Evolutionary conservation across 1,284 basidiomycete species (phyloP).

Genomic region (Takashimella tepidaria): DNA sequence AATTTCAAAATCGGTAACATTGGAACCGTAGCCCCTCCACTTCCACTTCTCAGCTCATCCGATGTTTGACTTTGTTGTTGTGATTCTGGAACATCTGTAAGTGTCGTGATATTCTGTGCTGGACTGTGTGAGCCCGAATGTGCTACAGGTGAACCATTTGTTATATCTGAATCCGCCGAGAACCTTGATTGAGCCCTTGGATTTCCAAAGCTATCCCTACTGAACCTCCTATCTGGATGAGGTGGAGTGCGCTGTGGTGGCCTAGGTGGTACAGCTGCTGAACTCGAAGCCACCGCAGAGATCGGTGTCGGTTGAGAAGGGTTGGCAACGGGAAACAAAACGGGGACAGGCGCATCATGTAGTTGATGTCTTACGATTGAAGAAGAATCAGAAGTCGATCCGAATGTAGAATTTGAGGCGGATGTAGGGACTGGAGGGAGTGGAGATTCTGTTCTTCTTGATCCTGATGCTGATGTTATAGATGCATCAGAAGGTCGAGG

Average conservation of each 20-base stretch:
- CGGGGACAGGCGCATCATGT: not conserved
- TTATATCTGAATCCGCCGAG: slow-evolving; percentile 40
- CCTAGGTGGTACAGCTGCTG: slow-evolving; percentile 10
- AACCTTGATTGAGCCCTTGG: slow-evolving; percentile 32
- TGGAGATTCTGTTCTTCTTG: not conserved
- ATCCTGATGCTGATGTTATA: not conserved
- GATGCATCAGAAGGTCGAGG: slow-evolving; percentile 15
- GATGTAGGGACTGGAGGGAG: slow-evolving; percentile 6
- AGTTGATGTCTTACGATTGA: not conserved
- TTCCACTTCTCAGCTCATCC: too few relatives aligned
- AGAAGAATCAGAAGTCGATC: not conserved
- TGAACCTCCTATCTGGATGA: slow-evolving; percentile 27
- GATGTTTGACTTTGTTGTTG: too few relatives aligned
- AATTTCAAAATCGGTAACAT: slow-evolving; percentile 26
- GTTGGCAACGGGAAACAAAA: slow-evolving; percentile 13
- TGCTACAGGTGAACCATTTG: slow-evolving; percentile 27
- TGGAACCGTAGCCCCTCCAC: slow-evolving; percentile 1
- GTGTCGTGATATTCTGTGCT: not conserved
- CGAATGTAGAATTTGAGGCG: not conserved
- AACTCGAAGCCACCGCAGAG: slow-evolving; percentile 1
- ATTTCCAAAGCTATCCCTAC: slow-evolving; percentile 29
- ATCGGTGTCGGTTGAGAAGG: not conserved
- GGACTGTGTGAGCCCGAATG: not conserved
- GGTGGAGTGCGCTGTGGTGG: slow-evolving; percentile 22
- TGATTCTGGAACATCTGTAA: not conserved